Conservation (phyloP, 2,329 filamentous ascomycete genomes). For the Ceratocystis papillata region DNA sequence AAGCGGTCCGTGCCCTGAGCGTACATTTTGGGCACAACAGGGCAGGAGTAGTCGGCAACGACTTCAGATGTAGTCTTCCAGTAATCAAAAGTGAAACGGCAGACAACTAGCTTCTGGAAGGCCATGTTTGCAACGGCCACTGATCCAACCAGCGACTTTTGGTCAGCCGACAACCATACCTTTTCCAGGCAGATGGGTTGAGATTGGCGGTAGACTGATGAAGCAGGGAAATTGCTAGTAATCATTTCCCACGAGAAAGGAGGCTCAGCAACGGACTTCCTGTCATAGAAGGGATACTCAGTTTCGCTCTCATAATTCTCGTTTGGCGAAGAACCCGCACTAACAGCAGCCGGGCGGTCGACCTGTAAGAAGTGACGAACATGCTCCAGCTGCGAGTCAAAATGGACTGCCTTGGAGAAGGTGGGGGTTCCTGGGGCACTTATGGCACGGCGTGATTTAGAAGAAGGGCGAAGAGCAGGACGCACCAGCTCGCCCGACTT, state of each 20-base stretch:
- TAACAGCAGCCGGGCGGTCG: slow-evolving; percentile 90
- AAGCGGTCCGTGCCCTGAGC: slow-evolving; percentile 65
- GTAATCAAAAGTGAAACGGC: slow-evolving; percentile 90
- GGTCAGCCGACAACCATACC: slow-evolving; percentile 77
- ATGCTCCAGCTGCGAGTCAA: slow-evolving; percentile 91
- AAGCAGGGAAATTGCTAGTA: slow-evolving; percentile 68
- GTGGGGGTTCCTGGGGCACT: slow-evolving; percentile 97
- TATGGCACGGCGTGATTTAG: slow-evolving; percentile 69
- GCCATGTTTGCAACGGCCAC: slow-evolving; percentile 78
- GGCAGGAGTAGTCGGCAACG: slow-evolving; percentile 72
- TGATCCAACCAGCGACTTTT: slow-evolving; percentile 73
- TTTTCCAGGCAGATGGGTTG: slow-evolving; percentile 71
- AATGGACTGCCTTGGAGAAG: slow-evolving; percentile 95
- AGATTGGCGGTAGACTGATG: slow-evolving; percentile 40
- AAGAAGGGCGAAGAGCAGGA: slow-evolving; percentile 63
- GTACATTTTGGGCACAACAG: slow-evolving; percentile 47
- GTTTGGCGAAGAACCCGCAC: slow-evolving; percentile 81
- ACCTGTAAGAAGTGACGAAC: slow-evolving; percentile 92
- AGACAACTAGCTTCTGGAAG: slow-evolving; percentile 81
- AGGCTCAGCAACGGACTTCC: slow-evolving; percentile 29
- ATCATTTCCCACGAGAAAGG: slow-evolving; percentile 79
- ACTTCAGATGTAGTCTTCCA: slow-evolving; percentile 99
- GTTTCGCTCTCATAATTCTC: slow-evolving; percentile 77
- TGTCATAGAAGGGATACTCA: slow-evolving; percentile 67
- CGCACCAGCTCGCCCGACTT: slow-evolving; percentile 96